These are phyloP conservation scores for Lichtheimia corymbifera DNA, from an alignment of 371 early-diverging fungal genomes.

Conservation along the genomic window DNA sequence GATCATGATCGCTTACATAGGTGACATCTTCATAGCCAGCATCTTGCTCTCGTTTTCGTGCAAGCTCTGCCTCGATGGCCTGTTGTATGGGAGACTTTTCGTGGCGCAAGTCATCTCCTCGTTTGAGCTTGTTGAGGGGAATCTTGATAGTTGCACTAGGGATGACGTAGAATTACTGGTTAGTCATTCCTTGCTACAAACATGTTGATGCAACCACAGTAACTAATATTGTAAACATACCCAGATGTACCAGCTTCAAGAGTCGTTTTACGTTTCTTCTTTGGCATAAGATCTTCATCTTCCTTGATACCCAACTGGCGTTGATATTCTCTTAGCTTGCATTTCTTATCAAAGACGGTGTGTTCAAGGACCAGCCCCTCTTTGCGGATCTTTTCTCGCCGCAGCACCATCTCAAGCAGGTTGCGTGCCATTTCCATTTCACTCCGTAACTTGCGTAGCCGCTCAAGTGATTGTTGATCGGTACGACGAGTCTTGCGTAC, in stretches of 20 bases:
- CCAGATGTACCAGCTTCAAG: constrained; percentile 26
- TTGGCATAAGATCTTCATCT: constrained; percentile 48
- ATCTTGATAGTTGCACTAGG: constrained; percentile 58
- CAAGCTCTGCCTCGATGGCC: constrained; percentile 52
- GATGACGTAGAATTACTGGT: constrained; percentile 6
- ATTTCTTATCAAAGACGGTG: constrained; percentile 58
- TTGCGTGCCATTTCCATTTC: constrained; percentile 78
- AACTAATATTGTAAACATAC: constrained; percentile 14
- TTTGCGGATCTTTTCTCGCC: constrained; percentile 74
- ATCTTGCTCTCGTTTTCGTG: constrained; percentile 52
- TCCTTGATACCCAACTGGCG: constrained; percentile 59
- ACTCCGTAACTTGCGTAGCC: constrained; percentile 75
- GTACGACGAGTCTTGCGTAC: constrained; percentile 86
- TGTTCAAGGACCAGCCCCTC: constrained; percentile 73
- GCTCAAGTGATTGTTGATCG: constrained; percentile 83
- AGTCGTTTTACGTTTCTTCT: constrained; percentile 42
- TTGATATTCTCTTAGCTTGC: constrained; percentile 57
- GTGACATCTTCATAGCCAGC: constrained; percentile 60
- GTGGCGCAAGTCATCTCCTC: constrained; percentile 25
- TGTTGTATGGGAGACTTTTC: constrained; percentile 43
- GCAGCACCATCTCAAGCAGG: constrained; percentile 78
- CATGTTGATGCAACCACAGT: constrained; percentile 1
- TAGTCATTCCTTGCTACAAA: too few relatives aligned
- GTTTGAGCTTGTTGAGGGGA: constrained; percentile 50
- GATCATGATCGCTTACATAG: constrained; percentile 30